Conservation (phyloP, 2,329 filamentous ascomycete species). For the Cladorrhinum sp. region DNA sequence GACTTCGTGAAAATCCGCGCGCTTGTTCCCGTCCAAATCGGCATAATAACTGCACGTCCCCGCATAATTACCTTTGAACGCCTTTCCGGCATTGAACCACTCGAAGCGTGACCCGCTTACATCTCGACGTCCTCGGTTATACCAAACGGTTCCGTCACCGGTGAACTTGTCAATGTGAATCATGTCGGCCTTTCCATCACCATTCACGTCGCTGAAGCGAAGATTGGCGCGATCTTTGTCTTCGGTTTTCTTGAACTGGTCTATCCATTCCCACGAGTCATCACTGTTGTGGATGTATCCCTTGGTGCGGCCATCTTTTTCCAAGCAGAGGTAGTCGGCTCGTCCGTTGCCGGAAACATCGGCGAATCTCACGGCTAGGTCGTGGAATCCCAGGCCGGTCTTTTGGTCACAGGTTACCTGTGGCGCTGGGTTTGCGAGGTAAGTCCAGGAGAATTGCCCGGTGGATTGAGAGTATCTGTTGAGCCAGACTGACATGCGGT, state of each 20-base stretch:
- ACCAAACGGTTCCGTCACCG: neutral
- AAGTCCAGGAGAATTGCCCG: neutral
- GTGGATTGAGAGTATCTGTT: slow-evolving; percentile 9
- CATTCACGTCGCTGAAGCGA: slow-evolving; percentile 39
- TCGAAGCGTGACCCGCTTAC: neutral
- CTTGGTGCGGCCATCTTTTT: slow-evolving; percentile 12
- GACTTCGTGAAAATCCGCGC: neutral
- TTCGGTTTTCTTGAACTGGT: slow-evolving; percentile 30
- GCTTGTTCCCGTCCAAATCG: neutral
- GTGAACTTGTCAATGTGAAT: slow-evolving; percentile 35
- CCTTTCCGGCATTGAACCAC: neutral
- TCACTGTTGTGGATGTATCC: slow-evolving; percentile 19
- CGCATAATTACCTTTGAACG: neutral
- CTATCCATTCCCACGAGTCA: slow-evolving; percentile 18
- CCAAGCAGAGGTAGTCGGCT: slow-evolving; percentile 20
- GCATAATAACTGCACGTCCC: neutral
- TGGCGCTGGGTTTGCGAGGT: neutral
- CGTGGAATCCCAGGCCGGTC: neutral
- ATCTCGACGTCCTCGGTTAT: neutral
- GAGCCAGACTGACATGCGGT: slow-evolving; percentile 1
- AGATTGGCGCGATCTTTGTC: slow-evolving; percentile 36
- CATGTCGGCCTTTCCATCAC: slow-evolving; percentile 36
- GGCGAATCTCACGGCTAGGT: slow-evolving; percentile 7
- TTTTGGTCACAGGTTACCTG: neutral
- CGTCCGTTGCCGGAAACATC: slow-evolving; percentile 17